Conservation (phyloP, 139 green algal species). For the Micromonas commoda region DNA sequence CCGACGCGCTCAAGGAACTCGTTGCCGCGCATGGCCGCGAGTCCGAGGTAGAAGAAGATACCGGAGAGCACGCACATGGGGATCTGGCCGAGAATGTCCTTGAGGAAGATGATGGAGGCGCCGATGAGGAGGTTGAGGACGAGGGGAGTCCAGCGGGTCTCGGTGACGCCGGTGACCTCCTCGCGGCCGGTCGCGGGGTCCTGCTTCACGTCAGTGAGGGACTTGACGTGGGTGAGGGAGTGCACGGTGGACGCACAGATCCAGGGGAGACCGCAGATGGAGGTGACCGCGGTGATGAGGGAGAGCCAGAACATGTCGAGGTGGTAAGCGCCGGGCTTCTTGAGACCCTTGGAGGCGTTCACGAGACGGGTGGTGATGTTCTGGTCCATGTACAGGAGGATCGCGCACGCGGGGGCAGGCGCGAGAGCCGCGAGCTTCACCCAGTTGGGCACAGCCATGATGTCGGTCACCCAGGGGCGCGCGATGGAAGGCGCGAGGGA, state of each 20-base stretch:
- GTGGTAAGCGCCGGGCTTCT: conserved; percentile 31
- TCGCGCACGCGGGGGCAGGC: conserved; percentile 18
- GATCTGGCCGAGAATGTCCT: conserved; percentile 12
- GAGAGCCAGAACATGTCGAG: conserved; percentile 30
- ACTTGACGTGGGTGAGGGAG: conserved; percentile 24
- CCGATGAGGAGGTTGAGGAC: conserved; percentile 27
- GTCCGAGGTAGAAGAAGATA: conserved; percentile 32
- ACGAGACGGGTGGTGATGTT: conserved; percentile 33
- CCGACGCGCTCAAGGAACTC: conserved; percentile 27
- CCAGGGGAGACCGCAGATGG: conserved; percentile 29
- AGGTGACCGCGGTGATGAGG: conserved; percentile 5
- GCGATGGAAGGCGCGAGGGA: conserved; percentile 1
- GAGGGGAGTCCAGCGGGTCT: conserved; percentile 26
- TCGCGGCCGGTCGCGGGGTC: background rate
- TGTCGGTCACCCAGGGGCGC: conserved; percentile 28
- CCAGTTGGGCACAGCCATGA: conserved; percentile 23
- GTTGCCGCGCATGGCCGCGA: conserved; percentile 25
- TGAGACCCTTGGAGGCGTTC: conserved; percentile 22
- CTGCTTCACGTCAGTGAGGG: background rate
- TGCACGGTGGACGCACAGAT: conserved; percentile 28
- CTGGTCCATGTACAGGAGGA: conserved; percentile 36
- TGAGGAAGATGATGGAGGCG: conserved; percentile 12
- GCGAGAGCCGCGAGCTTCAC: conserved; percentile 13
- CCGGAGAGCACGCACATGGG: conserved; percentile 28
- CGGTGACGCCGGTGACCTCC: conserved; percentile 19